A percentile compares a stretch with the other conserved stretches of the same genome.
Conservation (phyloP, 495 filamentous ascomycete genomes). For the Annulohypoxylon nitens region DNA sequence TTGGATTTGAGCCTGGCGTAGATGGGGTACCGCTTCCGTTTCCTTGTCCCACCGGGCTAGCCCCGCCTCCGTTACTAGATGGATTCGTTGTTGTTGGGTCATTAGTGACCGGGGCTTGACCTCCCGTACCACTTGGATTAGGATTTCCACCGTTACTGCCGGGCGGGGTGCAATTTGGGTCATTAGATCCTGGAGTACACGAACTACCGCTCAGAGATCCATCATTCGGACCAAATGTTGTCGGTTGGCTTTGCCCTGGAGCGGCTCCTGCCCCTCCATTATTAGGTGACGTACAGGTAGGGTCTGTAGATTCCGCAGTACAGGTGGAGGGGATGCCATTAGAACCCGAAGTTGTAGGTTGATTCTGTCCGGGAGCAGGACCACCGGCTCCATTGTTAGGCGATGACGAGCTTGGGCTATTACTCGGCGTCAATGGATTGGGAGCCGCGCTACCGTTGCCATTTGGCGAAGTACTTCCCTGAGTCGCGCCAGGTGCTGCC, state of each 20-base stretch:
- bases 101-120: slow-evolving; percentile 27
- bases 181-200: slow-evolving; percentile 37
- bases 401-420: slow-evolving; percentile 15
- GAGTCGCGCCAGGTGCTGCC: slow-evolving; percentile 16
- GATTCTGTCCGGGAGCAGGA: slow-evolving; percentile 27
- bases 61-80: slow-evolving; percentile 2
- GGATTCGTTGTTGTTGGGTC: slow-evolving; percentile 9
- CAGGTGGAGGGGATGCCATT: slow-evolving; percentile 31
- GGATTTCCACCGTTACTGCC: slow-evolving; percentile 19
- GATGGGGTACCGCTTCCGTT: slow-evolving; percentile 19
- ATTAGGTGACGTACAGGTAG: slow-evolving; percentile 35
- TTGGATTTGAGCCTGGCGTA: slow-evolving; percentile 15
- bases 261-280: slow-evolving; percentile 15
- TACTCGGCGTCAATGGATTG: slow-evolving; percentile 15
- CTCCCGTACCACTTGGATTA: slow-evolving; percentile 6
- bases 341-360: slow-evolving; percentile 29
- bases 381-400: slow-evolving; percentile 22
- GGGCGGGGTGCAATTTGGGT: slow-evolving; percentile 28
- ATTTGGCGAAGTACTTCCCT: slow-evolving; percentile 33
- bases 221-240: slow-evolving; percentile 4
- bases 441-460: slow-evolving; percentile 31
- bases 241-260: slow-evolving; percentile 34
- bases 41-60: slow-evolving; percentile 15
- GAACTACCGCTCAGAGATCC: slow-evolving; percentile 15
- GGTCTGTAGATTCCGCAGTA: slow-evolving; percentile 35